Conservation (phyloP, 257 asterid genomes). For the Przewalskia tangutica region DNA sequence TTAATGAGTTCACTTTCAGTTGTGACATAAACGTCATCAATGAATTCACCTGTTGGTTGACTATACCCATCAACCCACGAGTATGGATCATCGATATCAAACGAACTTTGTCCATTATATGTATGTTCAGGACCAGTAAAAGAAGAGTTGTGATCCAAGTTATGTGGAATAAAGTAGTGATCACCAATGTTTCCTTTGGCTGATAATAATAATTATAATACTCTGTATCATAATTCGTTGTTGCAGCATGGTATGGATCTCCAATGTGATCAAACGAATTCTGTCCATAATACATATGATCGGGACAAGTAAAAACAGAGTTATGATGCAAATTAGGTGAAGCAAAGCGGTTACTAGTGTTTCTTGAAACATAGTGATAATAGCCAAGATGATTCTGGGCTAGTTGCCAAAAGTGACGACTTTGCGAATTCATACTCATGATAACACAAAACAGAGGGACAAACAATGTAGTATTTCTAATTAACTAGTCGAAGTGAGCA, state of each 20-base stretch:
- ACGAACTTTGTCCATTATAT: too few relatives aligned
- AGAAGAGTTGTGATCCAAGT: too few relatives aligned
- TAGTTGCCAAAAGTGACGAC: not conserved
- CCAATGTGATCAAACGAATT: not conserved
- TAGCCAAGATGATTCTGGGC: not conserved
- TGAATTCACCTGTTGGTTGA: not conserved
- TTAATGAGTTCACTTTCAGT: too few relatives aligned
- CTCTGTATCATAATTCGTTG: not conserved
- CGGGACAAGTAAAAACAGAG: not conserved
- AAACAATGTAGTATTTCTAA: not conserved
- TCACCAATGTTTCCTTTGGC: not conserved
- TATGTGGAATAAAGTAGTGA: too few relatives aligned
- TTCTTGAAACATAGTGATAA: not conserved
- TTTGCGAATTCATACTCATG: not conserved
- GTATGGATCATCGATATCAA: too few relatives aligned
- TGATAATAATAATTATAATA: not conserved
- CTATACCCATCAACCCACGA: too few relatives aligned
- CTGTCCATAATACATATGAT: too few relatives aligned
- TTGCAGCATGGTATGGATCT: not conserved
- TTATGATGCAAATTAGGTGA: not conserved
- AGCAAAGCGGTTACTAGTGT: not conserved
- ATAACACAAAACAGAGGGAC: not conserved
- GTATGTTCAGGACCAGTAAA: too few relatives aligned
- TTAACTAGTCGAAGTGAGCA: not conserved
- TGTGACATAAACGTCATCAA: not conserved